A percentile compares a stretch with the other conserved stretches of the same genome.
Evolutionary conservation across 495 filamentous ascomycete genomes (phyloP).

Genomic region (Penicillium lagena): DNA sequence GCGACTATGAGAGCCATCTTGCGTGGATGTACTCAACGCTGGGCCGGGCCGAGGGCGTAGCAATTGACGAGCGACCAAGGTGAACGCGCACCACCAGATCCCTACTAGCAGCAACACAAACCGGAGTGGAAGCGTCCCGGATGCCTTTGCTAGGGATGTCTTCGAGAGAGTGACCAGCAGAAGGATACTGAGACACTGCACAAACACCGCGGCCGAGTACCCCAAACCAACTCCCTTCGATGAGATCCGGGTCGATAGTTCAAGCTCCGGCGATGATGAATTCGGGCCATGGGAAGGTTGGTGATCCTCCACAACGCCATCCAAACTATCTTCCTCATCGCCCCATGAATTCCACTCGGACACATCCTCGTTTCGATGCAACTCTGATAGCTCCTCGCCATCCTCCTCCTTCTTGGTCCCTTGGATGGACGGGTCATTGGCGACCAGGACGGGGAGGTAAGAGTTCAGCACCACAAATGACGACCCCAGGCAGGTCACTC

Average conservation of each 20-base stretch:
- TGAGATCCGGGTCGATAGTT: conserved; percentile 72
- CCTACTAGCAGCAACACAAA: conserved; percentile 75
- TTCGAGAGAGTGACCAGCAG: conserved; percentile 60
- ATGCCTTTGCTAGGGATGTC: conserved; percentile 39
- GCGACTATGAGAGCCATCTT: conserved; percentile 1
- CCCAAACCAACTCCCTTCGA: conserved; percentile 75
- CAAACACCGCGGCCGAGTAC: conserved; percentile 67
- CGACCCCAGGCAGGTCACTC: conserved; percentile 63
- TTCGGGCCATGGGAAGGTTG: conserved; percentile 1
- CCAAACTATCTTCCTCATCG: conserved; percentile 16
- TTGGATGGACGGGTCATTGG: conserved; percentile 36
- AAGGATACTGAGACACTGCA: conserved; percentile 69
- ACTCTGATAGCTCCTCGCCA: conserved; percentile 20
- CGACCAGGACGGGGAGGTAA: conserved; percentile 43
- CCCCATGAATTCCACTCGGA: conserved; percentile 32
- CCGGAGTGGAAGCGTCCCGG: conserved; percentile 48
- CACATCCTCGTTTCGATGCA: conserved; percentile 10
- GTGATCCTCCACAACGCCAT: conserved; percentile 8
- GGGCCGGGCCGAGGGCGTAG: conserved; percentile 79
- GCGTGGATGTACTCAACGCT: conserved; percentile 39
- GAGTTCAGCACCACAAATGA: conserved; percentile 49
- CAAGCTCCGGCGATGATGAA: conserved; percentile 56
- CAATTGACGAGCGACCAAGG: conserved; percentile 75
- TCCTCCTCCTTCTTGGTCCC: conserved; percentile 12
- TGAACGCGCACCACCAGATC: conserved; percentile 84